Evolutionary conservation across 768 basidiomycete genomes (phyloP), one percentile per base, ranked within the genome.

Genomic region (Podaxis carcinomalis): DNA sequence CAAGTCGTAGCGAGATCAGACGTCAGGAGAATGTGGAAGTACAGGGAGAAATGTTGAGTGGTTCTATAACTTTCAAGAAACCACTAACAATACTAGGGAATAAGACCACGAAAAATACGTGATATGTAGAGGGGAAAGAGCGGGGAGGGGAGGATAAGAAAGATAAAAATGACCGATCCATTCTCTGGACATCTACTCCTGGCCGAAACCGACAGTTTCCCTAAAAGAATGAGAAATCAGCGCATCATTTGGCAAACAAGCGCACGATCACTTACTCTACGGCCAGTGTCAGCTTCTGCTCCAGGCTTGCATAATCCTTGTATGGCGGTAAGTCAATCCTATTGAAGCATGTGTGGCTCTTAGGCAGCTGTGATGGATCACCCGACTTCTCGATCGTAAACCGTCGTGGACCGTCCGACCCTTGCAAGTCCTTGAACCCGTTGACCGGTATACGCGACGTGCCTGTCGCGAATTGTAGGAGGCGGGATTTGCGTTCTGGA

Each of bases 311-410:
- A 71, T 96, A 97, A 67, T 94, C 93, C 71, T 93, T 95, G 74
- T 99, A 99, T 11, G 95, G 93, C n/a, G 97, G 97, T 57, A 99
- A 75, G 77, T 99, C 97, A 67, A 96, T 94, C 47, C 93, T 82
- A 66, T 91, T 98, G 85, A 99, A 99, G 79, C 97, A 98, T 0
- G 90, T 92, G 69, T 92, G 90, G 73, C 90, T 92, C 87, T 98
- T 99, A 1, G 97, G 97, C 68, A 99, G 75, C 72, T 97, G 95
- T 23, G 90, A 91, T 21, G 95, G 92, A 69, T 99, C 97, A 27
- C 97, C 97, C 37, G 93, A 92, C 78, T 98, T 98, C 75, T 99
- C 97, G 69, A 99, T 98, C 6, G 97, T 99, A 75, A 99, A 99
- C 51, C 96, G 84, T 52, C 96, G 80, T 23, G 95, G 96, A 9